A percentile compares a stretch with the other conserved stretches of the same genome.
phyloP scores from a whole-genome alignment of 2,329 filamentous ascomycete species.

The Epichloe gansuensis region DNA sequence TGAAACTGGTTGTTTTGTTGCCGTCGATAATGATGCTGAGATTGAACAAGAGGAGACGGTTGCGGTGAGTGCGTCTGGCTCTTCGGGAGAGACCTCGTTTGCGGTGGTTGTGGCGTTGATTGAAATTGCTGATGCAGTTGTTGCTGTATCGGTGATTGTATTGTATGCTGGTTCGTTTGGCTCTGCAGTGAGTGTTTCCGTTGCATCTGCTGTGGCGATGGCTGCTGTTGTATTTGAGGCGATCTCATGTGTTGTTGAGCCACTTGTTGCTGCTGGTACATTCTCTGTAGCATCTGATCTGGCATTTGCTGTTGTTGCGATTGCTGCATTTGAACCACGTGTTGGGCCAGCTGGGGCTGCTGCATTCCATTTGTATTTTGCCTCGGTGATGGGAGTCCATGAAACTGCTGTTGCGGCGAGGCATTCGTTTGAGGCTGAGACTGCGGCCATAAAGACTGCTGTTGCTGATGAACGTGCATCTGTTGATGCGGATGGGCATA shows the following conservation, averaged over 20 bases:
- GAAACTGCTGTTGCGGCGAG: constrained; percentile 6
- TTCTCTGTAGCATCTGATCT: constrained; percentile 6
- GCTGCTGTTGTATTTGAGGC: constrained; percentile 11
- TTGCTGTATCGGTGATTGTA: constrained; percentile 7
- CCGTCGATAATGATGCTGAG: constrained; percentile 2
- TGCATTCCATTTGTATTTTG: constrained; percentile 3
- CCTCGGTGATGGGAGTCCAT: constrained; percentile 3
- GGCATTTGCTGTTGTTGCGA: constrained; percentile 4
- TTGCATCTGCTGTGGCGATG: constrained; percentile 8
- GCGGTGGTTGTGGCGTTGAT: constrained; percentile 4
- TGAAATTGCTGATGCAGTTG: constrained; percentile 19
- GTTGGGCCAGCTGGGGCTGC: constrained; percentile 5
- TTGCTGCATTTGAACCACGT: constrained; percentile 7
- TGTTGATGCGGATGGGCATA: constrained; percentile 11
- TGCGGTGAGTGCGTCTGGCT: constrained; percentile 16
- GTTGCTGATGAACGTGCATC: constrained; percentile 3
- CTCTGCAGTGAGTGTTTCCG: constrained; percentile 7
- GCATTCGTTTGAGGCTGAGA: constrained; percentile 11
- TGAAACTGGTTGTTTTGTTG: background rate
- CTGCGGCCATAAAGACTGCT: constrained; percentile 5
- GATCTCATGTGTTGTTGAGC: constrained; percentile 8
- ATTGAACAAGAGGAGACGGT: constrained; percentile 8
- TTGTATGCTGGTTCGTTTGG: constrained; percentile 5
- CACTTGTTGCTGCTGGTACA: constrained; percentile 9
- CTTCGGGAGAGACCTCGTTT: constrained; percentile 6